Conservation (phyloP, 805 yeast species). For the Vanderwaltozyma polyspora region DNA sequence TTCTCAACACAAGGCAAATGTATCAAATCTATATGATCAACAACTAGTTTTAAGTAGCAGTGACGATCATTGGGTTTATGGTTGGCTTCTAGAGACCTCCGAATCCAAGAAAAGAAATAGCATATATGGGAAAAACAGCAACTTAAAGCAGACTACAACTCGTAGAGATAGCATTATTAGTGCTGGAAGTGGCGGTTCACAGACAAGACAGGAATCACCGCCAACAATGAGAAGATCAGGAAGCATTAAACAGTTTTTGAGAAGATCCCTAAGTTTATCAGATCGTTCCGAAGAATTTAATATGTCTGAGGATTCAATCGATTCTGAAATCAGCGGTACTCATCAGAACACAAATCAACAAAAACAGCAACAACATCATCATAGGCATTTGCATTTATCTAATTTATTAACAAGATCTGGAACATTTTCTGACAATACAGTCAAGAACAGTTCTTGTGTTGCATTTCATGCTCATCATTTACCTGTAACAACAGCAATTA, state of each 20-base stretch:
- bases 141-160: background rate
- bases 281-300: background rate
- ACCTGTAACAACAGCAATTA: slow-evolving; percentile 59
- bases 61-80: slow-evolving; percentile 77
- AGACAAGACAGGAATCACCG: too few relatives aligned
- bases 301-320: background rate
- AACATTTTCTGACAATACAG: background rate
- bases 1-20: slow-evolving; percentile 55
- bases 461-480: slow-evolving; percentile 70
- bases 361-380: background rate
- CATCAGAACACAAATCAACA: background rate
- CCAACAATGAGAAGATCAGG: background rate
- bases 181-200: background rate
- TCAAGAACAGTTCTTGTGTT: slow-evolving; percentile 49
- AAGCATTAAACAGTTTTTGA: background rate
- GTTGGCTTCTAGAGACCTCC: slow-evolving; percentile 51
- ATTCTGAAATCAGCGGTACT: too few relatives aligned
- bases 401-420: background rate
- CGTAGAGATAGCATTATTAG: background rate
- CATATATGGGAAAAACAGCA: background rate
- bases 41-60: slow-evolving; percentile 55
- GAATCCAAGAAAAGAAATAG: background rate
- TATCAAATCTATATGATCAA: slow-evolving; percentile 5
- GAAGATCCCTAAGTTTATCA: background rate
- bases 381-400: background rate